phyloP scores from a whole-genome alignment of 208 protist genomes.

The Phytomonas francai region DNA sequence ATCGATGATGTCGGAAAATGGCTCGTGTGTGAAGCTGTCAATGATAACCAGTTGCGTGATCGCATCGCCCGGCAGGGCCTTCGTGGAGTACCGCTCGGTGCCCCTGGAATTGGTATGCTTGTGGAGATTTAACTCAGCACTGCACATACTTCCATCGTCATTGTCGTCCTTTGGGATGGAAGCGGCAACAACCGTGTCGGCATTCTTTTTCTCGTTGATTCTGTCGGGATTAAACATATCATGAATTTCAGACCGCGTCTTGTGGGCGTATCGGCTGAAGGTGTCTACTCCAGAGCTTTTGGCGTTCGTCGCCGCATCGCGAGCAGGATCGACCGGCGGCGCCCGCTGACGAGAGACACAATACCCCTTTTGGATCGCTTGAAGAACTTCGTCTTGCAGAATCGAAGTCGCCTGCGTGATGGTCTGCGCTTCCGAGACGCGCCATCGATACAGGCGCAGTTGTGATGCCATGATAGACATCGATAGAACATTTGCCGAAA shows the following conservation, averaged over 20 bases:
- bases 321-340: slow-evolving; percentile 17
- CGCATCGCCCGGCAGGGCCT: slow-evolving; percentile 26
- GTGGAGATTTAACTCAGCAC: no score
- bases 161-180: background rate
- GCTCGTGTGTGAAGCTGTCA: slow-evolving; percentile 78
- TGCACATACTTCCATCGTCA: background rate
- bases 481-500: slow-evolving; percentile 75
- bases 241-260: no score
- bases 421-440: slow-evolving; percentile 66
- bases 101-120: no score
- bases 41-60: slow-evolving; percentile 66
- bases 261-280: no score
- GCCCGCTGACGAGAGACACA: slow-evolving; percentile 21
- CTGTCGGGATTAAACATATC: no score
- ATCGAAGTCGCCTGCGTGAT: slow-evolving; percentile 40
- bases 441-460: slow-evolving; percentile 80
- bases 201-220: background rate
- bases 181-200: background rate
- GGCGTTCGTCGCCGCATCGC: slow-evolving; percentile 29
- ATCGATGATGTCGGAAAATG: slow-evolving; percentile 54
- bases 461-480: slow-evolving; percentile 75
- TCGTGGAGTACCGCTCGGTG: slow-evolving; percentile 6
- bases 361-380: slow-evolving; percentile 33
- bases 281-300: slow-evolving; percentile 10
- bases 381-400: slow-evolving; percentile 43